phyloP scores from a whole-genome alignment of 2,329 filamentous ascomycete species.

The Botrytis elliptica region DNA sequence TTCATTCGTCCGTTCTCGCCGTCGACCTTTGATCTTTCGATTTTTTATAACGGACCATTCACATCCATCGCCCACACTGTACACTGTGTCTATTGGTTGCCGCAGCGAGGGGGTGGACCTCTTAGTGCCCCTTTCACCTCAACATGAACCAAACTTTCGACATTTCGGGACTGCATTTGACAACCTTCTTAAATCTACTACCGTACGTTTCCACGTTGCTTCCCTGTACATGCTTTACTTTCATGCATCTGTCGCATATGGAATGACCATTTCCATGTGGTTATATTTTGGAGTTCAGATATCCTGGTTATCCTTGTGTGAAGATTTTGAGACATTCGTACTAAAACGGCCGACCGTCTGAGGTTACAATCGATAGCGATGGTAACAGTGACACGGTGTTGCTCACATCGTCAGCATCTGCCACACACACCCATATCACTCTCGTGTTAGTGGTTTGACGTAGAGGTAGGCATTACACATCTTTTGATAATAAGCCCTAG shows the following conservation, averaged over 20 bases:
- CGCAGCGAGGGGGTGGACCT: slow-evolving; percentile 3
- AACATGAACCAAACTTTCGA: slow-evolving; percentile 1
- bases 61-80: neutral
- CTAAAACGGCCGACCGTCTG: slow-evolving; percentile 16
- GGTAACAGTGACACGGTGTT: neutral
- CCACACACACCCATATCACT: slow-evolving; percentile 1
- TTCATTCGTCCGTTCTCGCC: neutral
- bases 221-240: slow-evolving; percentile 7
- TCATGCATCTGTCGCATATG: neutral
- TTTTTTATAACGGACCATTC: neutral
- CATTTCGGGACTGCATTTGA: slow-evolving; percentile 9
- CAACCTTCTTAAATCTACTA: neutral
- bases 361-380: slow-evolving; percentile 11
- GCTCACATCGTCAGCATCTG: slow-evolving; percentile 7
- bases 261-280: slow-evolving; percentile 13
- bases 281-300: slow-evolving; percentile 5
- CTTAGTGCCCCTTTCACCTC: neutral
- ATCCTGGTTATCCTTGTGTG: neutral
- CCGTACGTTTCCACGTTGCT: slow-evolving; percentile 20
- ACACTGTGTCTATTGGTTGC: slow-evolving; percentile 3
- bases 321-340: neutral
- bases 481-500: neutral
- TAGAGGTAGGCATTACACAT: neutral
- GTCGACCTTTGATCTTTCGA: neutral
- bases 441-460: neutral